Base-by-base conservation (phyloP, 2,329 filamentous ascomycete genomes). In the Chaetomiaceae sp. region DNA sequence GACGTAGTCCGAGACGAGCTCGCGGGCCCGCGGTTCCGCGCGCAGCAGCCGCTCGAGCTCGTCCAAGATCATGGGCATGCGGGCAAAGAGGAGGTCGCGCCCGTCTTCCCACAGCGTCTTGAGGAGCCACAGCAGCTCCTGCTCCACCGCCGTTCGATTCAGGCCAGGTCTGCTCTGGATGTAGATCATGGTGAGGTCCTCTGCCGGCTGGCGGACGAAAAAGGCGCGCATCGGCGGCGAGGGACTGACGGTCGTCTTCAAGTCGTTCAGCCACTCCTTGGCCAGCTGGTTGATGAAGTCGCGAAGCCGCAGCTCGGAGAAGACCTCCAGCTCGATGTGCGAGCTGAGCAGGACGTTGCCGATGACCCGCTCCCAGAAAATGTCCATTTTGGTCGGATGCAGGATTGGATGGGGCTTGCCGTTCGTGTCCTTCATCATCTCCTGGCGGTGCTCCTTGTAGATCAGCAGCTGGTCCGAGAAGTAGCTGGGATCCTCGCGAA, bases 401-500 rank as follows among this genome's bases (percentile, higher is more conserved):
- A 60, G 33, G 0, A 55, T 34, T 0, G 68, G 66, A 36, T 73
- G 69, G 1, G 50, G 9, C 3, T 64, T 51, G 15, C 71, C 71
- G 3, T 61, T 23, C 0, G 51, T 57, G 48, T 80, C 76, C n/a
- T 64, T 70, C 17, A 80, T 17, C 49, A 68, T 63, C 44, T 79
- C 73, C 8, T 65, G 63, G 0, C 72, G 67, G 59, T 83, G 80
- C 12, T 81, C 76, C 20, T 67, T 69, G 25, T 62, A 60, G 1
- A 79, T 75, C 8, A 62, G 56, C 1, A 81, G 39, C 0, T 65
- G 51, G 1, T 77, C 68, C 4, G 70, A 65, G 57, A 84, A 84
- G 64, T 83, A 84, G 0, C 66, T 66, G 0, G 81, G 81, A 61
- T 85, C 82, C 59, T 85, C 81, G 7, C 81, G 72, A 3, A 85